These are phyloP conservation scores for Setaria viridis DNA, from an alignment of 202 grass and related monocot genomes.

Conservation along the genomic window DNA sequence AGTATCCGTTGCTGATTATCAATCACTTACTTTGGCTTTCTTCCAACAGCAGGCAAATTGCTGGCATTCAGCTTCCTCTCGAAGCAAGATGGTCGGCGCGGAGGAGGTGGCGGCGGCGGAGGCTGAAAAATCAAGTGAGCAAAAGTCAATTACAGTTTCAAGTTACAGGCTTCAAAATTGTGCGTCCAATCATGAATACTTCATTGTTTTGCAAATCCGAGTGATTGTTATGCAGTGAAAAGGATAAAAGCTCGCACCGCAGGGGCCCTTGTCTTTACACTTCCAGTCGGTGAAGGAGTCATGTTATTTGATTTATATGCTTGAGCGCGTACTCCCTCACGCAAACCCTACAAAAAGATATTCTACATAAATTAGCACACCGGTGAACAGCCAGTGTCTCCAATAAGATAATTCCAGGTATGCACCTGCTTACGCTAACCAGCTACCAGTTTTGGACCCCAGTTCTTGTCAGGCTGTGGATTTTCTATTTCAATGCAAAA, in stretches of 20 bases:
- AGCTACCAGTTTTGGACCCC: too few species aligned
- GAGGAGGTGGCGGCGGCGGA: constrained; percentile 47
- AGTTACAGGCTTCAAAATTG: constrained; percentile 15
- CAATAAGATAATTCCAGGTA: neutral
- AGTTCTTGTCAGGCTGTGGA: neutral
- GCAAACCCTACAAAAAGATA: constrained; percentile 42
- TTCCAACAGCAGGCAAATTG: constrained; percentile 52
- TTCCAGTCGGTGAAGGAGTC: constrained; percentile 13
- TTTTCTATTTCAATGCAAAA: neutral
- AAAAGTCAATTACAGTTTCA: neutral
- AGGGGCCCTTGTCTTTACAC: constrained; percentile 33
- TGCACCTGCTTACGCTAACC: neutral
- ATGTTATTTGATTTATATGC: constrained; percentile 27
- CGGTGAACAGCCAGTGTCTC: neutral
- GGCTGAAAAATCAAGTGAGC: constrained; percentile 47
- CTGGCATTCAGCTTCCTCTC: constrained; percentile 49
- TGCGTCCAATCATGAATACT: neutral
- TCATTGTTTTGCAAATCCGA: neutral
- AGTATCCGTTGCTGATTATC: neutral
- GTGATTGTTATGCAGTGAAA: neutral
- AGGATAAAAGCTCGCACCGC: constrained; percentile 48
- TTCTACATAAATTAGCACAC: constrained; percentile 21
- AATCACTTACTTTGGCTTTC: constrained; percentile 73
- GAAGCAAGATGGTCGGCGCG: neutral
- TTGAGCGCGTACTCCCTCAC: constrained; percentile 29